Evolutionary conservation across 225 moss, liverwort and hornwort genomes (phyloP).

Genomic region (Lunularia cruciata): DNA sequence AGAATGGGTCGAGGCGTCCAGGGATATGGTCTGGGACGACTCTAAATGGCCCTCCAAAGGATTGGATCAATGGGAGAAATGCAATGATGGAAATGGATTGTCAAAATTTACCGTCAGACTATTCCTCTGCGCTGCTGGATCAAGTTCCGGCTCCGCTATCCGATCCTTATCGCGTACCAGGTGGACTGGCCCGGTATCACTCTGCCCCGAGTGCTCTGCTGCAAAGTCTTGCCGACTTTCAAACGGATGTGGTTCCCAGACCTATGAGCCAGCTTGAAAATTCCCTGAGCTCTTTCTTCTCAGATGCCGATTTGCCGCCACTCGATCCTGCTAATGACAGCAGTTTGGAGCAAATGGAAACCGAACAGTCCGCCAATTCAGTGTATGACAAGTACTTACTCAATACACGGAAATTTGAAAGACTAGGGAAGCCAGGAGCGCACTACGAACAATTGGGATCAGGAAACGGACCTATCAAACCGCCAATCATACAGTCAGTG

Average conservation of each 20-base stretch:
- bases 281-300: conserved; percentile 35
- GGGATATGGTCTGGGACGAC: conserved; percentile 28
- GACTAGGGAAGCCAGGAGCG: conserved; percentile 28
- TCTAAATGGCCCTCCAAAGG: conserved; percentile 23
- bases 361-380: conserved; percentile 30
- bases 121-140: conserved; percentile 29
- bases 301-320: conserved; percentile 38
- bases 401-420: conserved; percentile 39
- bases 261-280: conserved; percentile 21
- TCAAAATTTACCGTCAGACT: conserved; percentile 32
- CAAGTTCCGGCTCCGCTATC: conserved; percentile 23
- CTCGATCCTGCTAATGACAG: conserved; percentile 32
- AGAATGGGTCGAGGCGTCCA: conserved; percentile 40
- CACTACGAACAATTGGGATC: conserved; percentile 37
- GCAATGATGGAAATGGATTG: conserved; percentile 39
- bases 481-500: conserved; percentile 20
- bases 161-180: conserved; percentile 39
- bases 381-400: conserved; percentile 40
- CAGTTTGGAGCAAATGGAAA: conserved; percentile 46
- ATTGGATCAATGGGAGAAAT: conserved; percentile 34
- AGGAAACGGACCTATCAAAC: conserved; percentile 12
- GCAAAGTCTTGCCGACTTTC: conserved; percentile 36
- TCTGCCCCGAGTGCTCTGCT: conserved; percentile 48
- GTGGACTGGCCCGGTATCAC: conserved; percentile 43
- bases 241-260: conserved; percentile 16